A percentile compares a stretch with the other conserved stretches of the same genome.
phyloP scores from a whole-genome alignment of 2,329 filamentous ascomycete species.

The Pseudogymnoascus sp. region DNA sequence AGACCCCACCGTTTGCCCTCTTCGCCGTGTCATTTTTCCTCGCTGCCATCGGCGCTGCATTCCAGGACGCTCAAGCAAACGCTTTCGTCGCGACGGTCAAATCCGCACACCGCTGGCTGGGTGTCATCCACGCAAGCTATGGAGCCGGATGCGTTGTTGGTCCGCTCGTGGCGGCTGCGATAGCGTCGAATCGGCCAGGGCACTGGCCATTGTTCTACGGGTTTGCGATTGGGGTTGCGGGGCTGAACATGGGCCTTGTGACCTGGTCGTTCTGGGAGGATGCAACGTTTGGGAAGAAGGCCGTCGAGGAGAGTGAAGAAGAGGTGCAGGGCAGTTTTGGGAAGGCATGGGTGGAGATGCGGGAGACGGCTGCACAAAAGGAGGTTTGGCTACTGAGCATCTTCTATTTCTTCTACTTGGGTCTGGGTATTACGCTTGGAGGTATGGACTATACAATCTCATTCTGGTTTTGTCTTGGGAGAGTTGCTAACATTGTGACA shows the following conservation, averaged over 20 bases:
- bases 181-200: slow-evolving; percentile 36
- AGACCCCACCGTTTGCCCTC: slow-evolving; percentile 45
- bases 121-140: slow-evolving; percentile 57
- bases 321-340: slow-evolving; percentile 26
- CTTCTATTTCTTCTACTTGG: slow-evolving; percentile 59
- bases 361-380: slow-evolving; percentile 36
- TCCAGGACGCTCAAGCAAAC: slow-evolving; percentile 57
- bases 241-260: slow-evolving; percentile 43
- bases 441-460: slow-evolving; percentile 22
- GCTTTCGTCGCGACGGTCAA: slow-evolving; percentile 49
- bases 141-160: slow-evolving; percentile 46
- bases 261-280: slow-evolving; percentile 42
- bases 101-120: slow-evolving; percentile 51
- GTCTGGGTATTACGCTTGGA: slow-evolving; percentile 44
- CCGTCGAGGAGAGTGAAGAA: slow-evolving; percentile 10
- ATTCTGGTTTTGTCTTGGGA: not conserved
- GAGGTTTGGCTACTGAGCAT: slow-evolving; percentile 52
- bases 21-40: slow-evolving; percentile 53
- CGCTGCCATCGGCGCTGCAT: slow-evolving; percentile 52
- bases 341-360: slow-evolving; percentile 37
- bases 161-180: slow-evolving; percentile 46
- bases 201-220: slow-evolving; percentile 52
- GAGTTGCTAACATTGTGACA: slow-evolving; percentile 12
- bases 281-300: not conserved
- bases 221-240: slow-evolving; percentile 45